Evolutionary conservation across 2,329 filamentous ascomycete species (phyloP).

Genomic region (Fusarium papillatum): DNA sequence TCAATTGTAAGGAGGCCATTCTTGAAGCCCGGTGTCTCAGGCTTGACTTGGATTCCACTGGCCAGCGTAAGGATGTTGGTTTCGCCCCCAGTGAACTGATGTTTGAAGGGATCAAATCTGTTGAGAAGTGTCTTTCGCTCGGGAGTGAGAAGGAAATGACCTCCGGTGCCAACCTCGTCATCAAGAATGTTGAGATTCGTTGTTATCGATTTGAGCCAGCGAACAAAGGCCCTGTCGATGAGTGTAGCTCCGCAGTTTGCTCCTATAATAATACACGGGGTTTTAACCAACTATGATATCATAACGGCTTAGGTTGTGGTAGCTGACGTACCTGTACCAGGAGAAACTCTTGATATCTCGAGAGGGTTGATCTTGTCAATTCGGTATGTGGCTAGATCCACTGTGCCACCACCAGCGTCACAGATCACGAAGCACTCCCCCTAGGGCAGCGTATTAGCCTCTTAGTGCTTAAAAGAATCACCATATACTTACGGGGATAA

Average conservation of each 20-base stretch:
- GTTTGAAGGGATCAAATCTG: conserved; percentile 4
- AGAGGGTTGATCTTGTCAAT: conserved; percentile 5
- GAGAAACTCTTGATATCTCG: not conserved
- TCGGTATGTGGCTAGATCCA: conserved; percentile 6
- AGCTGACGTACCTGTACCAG: not conserved
- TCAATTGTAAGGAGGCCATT: conserved; percentile 10
- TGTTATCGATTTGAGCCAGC: conserved; percentile 1
- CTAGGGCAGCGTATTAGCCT: not conserved
- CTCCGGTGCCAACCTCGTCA: conserved; percentile 3
- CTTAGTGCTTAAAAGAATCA: not conserved
- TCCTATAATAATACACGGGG: not conserved
- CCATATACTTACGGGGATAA: not conserved
- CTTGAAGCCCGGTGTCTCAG: not conserved
- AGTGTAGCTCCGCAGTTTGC: conserved; percentile 1
- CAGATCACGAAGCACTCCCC: conserved; percentile 8
- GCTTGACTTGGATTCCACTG: conserved; percentile 5
- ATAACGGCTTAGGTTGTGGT: too few relatives aligned
- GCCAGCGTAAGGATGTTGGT: not conserved
- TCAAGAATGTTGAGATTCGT: not conserved
- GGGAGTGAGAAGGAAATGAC: conserved; percentile 4
- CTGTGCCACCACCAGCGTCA: conserved; percentile 5
- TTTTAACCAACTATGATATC: not conserved
- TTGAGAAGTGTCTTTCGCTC: conserved; percentile 6
- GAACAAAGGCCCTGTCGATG: conserved; percentile 1
- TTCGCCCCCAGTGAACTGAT: conserved; percentile 1